Evolutionary conservation across 257 asterid genomes (phyloP).

Genomic region (Gynochthodes officinalis): DNA sequence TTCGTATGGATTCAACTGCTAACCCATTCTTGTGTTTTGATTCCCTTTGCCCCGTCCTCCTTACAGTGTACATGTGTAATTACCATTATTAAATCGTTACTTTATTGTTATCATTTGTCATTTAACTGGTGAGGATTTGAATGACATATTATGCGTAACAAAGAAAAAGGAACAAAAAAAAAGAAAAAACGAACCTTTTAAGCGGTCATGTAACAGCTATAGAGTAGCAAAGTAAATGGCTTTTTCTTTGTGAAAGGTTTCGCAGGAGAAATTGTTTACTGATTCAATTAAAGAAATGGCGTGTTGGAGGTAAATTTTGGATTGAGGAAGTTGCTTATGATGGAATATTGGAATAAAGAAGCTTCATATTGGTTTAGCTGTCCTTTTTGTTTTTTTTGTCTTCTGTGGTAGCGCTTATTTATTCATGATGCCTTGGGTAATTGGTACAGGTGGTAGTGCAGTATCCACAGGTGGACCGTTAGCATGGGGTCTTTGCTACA

Average conservation of each 20-base stretch:
- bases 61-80: no score
- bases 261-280: not conserved
- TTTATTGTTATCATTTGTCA: no score
- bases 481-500: constrained; percentile 94
- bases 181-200: no score
- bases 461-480: constrained; percentile 93
- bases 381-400: not conserved
- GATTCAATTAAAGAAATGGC: not conserved
- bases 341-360: no score
- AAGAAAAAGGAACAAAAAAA: no score
- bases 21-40: not conserved
- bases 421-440: not conserved
- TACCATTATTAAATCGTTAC: no score
- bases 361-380: no score
- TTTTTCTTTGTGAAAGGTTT: not conserved
- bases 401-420: not conserved
- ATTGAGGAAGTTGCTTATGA: not conserved
- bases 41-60: not conserved
- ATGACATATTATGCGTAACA: no score
- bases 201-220: no score
- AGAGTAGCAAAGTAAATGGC: not conserved
- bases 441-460: constrained; percentile 75
- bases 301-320: not conserved
- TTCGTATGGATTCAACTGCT: no score
- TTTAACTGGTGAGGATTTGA: no score